These are phyloP conservation scores for Haplosporangium gracile DNA, from an alignment of 192 early-diverging fungal species.

Conservation along the genomic window DNA sequence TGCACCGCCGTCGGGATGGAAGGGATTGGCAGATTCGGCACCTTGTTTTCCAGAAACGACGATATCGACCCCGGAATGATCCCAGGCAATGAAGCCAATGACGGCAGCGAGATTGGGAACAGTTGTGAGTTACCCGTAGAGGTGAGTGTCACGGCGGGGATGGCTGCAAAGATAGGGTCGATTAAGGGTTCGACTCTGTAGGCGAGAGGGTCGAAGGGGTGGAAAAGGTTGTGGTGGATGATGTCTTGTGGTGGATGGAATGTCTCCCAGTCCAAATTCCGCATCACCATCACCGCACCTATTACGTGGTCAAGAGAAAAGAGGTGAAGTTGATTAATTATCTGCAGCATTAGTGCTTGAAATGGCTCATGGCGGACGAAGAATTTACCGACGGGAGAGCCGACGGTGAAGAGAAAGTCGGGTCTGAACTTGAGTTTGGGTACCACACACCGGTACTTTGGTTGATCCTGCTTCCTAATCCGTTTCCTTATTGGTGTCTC, in stretches of 20 bases:
- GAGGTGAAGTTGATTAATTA: not conserved
- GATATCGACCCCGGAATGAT: conserved; percentile 36
- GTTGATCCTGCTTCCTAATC: conserved; percentile 48
- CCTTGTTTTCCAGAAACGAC: conserved; percentile 45
- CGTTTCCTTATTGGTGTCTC: not conserved
- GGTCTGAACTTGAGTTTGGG: conserved; percentile 64
- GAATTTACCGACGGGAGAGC: conserved; percentile 62
- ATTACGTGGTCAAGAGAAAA: not conserved
- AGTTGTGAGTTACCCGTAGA: conserved; percentile 31
- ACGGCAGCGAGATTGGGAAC: conserved; percentile 38
- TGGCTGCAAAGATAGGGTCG: conserved; percentile 62
- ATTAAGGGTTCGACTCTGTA: conserved; percentile 79
- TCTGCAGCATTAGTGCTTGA: not conserved
- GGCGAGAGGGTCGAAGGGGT: conserved; percentile 82
- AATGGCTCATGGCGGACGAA: not conserved
- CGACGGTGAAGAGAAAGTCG: conserved; percentile 61
- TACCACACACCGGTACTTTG: conserved; percentile 30
- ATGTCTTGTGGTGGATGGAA: conserved; percentile 68
- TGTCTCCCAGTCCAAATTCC: conserved; percentile 65
- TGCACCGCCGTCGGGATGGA: conserved; percentile 19
- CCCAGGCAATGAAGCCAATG: conserved; percentile 31
- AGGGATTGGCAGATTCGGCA: conserved; percentile 30
- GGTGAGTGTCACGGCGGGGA: conserved; percentile 64
- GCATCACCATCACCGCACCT: conserved; percentile 75
- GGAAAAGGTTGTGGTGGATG: conserved; percentile 78